phyloP scores from a whole-genome alignment of 495 filamentous ascomycete genomes.

The Podospora bellae-mahoneyi region DNA sequence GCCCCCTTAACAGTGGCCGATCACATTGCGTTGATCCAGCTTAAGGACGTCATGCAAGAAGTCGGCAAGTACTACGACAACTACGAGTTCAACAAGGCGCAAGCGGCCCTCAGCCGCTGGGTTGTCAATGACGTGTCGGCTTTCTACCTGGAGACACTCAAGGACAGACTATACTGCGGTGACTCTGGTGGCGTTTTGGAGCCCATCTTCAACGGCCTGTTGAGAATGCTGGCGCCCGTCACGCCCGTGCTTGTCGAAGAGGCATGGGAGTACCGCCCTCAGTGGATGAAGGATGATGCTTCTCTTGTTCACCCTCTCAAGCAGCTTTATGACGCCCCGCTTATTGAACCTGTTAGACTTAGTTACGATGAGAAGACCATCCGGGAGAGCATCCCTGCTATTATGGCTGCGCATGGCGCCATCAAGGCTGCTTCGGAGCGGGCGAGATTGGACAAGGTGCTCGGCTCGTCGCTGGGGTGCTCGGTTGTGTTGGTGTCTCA shows the following conservation, averaged over 20 bases:
- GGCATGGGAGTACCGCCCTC: constrained; percentile 73
- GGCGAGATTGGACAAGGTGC: constrained; percentile 58
- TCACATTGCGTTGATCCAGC: constrained; percentile 71
- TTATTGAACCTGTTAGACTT: constrained; percentile 33
- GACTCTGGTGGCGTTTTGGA: constrained; percentile 63
- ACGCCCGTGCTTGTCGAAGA: constrained; percentile 85
- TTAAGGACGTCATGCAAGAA: constrained; percentile 56
- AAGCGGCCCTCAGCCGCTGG: constrained; percentile 71
- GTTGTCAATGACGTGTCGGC: constrained; percentile 77
- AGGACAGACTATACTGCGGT: constrained; percentile 85
- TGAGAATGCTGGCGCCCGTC: constrained; percentile 75
- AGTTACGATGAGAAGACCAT: constrained; percentile 30
- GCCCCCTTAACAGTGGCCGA: constrained; percentile 56
- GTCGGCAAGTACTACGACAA: constrained; percentile 61
- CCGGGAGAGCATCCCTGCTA: constrained; percentile 52
- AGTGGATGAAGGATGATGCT: constrained; percentile 52
- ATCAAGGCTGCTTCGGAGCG: constrained; percentile 70
- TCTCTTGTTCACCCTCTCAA: constrained; percentile 38
- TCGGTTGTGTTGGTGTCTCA: constrained; percentile 53
- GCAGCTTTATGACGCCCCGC: constrained; percentile 41
- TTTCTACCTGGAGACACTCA: constrained; percentile 89
- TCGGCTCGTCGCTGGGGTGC: constrained; percentile 73
- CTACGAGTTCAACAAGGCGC: constrained; percentile 79
- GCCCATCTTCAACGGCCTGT: constrained; percentile 64
- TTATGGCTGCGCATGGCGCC: constrained; percentile 54